phyloP scores from a whole-genome alignment of 805 yeast genomes.

The Allodekkera sacchari region DNA sequence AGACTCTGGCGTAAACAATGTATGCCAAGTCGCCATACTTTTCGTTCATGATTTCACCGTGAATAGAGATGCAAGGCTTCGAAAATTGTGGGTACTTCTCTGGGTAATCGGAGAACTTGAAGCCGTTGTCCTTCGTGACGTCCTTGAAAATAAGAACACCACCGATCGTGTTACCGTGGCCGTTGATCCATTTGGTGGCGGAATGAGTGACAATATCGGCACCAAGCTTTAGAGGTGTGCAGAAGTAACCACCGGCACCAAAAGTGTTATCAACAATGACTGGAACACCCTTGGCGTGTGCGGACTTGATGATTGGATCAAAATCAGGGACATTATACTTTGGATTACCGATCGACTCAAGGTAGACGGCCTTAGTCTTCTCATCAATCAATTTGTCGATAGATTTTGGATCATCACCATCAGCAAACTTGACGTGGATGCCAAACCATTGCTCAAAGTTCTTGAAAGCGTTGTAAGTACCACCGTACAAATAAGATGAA shows the following conservation, averaged over 20 bases:
- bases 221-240: slow-evolving; percentile 79
- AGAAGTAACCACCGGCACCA: slow-evolving; percentile 91
- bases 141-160: slow-evolving; percentile 61
- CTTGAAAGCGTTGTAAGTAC: slow-evolving; percentile 92
- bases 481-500: slow-evolving; percentile 85
- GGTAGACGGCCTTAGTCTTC: slow-evolving; percentile 80
- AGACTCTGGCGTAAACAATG: slow-evolving; percentile 73
- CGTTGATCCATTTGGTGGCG: slow-evolving; percentile 97
- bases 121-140: slow-evolving; percentile 69
- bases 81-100: slow-evolving; percentile 88
- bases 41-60: slow-evolving; percentile 76
- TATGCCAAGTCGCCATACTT: slow-evolving; percentile 75
- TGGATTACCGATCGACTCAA: slow-evolving; percentile 92
- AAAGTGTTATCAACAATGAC: slow-evolving; percentile 93
- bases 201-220: slow-evolving; percentile 91
- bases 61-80: slow-evolving; percentile 88
- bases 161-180: slow-evolving; percentile 92
- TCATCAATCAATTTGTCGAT: slow-evolving; percentile 70
- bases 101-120: slow-evolving; percentile 83
- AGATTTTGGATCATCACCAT: slow-evolving; percentile 68
- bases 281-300: slow-evolving; percentile 82
- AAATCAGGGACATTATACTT: slow-evolving; percentile 89
- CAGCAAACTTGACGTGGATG: slow-evolving; percentile 74
- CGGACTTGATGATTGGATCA: slow-evolving; percentile 61
- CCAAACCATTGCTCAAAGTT: slow-evolving; percentile 80